Base-by-base conservation (phyloP, 148 eudicot species). In the Linanthus parryae region DNA sequence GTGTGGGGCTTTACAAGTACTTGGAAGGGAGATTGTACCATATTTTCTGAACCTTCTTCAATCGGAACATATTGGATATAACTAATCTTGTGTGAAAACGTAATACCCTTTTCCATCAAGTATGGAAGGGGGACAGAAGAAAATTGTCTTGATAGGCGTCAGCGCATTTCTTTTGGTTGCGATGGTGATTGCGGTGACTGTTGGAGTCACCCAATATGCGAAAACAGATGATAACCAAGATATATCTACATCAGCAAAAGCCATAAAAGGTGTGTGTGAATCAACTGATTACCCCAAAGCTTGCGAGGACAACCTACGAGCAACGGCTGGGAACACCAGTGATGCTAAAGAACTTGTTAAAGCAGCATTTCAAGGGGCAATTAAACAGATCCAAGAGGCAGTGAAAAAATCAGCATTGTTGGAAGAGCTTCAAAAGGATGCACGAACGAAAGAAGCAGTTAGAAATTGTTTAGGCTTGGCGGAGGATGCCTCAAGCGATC, bases 321-420 rank as follows among this genome's bases (percentile, higher is more conserved):
- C 59, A 3, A 21, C 52, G 0, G 69, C 66, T 3, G n/a, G n/a
- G n/a, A 64, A 80, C 54, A 44, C 68, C 15, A 24, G 35, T 8
- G 73, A 76, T 62, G 76, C 79, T 0, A 76, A 58, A 25, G 63
- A 66, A 8, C 74, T 80, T 8, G 39, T 80, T 15, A 39, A 61
- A 53, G 17, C 27, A 0, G 72, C 69, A 0, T 76, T 80, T 54
- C 42, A 74, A 0, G 44, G 49, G 7, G 54, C 82, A 0, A 29
- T 67, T 1, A n/a, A 39, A 0, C 48, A 67, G 20, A 29, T 80
- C 1, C 28, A 17, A 0, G 38, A 50, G 0, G 79, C 66, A 7
- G 33, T 76, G 9, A 26, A 29, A 4, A 73, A 64, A 17, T 58
- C 77, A 0, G 1, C 23, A 1, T 23, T 54, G 0, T 23, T 76